phyloP scores from a whole-genome alignment of 192 early-diverging fungal species.

The Coemansia sp. region DNA sequence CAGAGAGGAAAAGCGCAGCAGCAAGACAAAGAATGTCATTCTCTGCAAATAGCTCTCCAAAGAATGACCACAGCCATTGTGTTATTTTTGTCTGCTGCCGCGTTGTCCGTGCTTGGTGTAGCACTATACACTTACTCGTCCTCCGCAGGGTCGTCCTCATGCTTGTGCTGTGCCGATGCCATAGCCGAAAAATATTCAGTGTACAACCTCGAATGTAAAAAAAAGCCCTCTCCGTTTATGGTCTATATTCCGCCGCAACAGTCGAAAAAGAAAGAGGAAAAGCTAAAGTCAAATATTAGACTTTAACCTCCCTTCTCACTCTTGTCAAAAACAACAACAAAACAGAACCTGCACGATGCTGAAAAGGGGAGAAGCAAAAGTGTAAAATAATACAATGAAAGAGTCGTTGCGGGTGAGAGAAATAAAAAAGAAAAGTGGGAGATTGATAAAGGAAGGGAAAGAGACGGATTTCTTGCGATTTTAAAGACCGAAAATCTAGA shows the following conservation, averaged over 20 bases:
- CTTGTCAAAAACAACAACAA: not conserved
- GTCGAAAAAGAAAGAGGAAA: not conserved
- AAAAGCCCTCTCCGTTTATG: not conserved
- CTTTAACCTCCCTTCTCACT: not conserved
- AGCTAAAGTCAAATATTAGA: not conserved
- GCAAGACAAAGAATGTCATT: not conserved
- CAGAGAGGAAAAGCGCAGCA: not conserved
- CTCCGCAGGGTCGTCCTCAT: constrained; percentile 26
- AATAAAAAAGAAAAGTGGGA: constrained; percentile 10
- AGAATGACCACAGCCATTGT: constrained; percentile 9
- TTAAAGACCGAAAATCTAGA: constrained; percentile 6
- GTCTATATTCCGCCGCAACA: constrained; percentile 1
- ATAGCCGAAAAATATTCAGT: constrained; percentile 1
- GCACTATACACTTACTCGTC: constrained; percentile 45
- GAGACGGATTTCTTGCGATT: constrained; percentile 3
- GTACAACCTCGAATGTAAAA: not conserved
- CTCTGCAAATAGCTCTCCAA: constrained; percentile 5
- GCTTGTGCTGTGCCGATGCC: constrained; percentile 24
- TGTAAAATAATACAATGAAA: not conserved
- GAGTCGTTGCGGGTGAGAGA: not conserved
- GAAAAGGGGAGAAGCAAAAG: not conserved
- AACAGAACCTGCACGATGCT: not conserved
- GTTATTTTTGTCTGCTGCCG: not conserved
- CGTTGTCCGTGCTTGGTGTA: constrained; percentile 2
- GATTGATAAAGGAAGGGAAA: constrained; percentile 6